These are phyloP conservation scores for Picochlorum sp. DNA, from an alignment of 139 green algal species.

Conservation along the genomic window DNA sequence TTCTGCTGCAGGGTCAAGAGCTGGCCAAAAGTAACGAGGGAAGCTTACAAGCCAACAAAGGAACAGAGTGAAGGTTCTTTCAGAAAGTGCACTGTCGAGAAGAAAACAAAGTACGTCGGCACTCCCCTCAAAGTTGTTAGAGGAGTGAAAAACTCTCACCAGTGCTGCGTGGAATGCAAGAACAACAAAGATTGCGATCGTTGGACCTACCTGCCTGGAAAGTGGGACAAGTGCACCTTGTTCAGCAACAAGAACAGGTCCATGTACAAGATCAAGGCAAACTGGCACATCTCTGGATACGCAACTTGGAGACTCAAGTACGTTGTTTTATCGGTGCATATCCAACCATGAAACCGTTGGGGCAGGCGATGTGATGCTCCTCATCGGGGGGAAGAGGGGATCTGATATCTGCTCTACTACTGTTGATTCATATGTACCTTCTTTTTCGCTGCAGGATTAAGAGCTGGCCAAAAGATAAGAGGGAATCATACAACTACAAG, in stretches of 20 bases:
- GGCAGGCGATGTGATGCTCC: not conserved
- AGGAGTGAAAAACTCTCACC: not conserved
- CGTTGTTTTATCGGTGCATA: not conserved
- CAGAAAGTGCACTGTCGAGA: not conserved
- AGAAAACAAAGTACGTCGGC: not conserved
- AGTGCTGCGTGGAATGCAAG: not conserved
- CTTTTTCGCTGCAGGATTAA: not conserved
- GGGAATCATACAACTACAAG: not conserved
- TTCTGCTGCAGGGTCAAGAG: not conserved
- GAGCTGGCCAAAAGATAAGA: constrained; percentile 1
- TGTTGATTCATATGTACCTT: not conserved
- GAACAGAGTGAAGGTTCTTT: too few species aligned
- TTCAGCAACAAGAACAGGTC: not conserved
- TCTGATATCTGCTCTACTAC: not conserved
- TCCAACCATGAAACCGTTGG: not conserved
- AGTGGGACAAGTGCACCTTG: not conserved
- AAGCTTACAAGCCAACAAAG: not conserved
- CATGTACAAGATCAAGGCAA: not conserved
- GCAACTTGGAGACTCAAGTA: constrained; percentile 2
- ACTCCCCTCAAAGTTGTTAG: not conserved
- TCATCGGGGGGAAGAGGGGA: not conserved
- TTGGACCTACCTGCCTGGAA: not conserved
- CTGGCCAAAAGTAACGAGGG: constrained; percentile 1
- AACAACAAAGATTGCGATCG: not conserved
- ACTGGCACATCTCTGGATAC: not conserved